Conservation (phyloP, 331 rosid species). For the Telfairia occidentalis region DNA sequence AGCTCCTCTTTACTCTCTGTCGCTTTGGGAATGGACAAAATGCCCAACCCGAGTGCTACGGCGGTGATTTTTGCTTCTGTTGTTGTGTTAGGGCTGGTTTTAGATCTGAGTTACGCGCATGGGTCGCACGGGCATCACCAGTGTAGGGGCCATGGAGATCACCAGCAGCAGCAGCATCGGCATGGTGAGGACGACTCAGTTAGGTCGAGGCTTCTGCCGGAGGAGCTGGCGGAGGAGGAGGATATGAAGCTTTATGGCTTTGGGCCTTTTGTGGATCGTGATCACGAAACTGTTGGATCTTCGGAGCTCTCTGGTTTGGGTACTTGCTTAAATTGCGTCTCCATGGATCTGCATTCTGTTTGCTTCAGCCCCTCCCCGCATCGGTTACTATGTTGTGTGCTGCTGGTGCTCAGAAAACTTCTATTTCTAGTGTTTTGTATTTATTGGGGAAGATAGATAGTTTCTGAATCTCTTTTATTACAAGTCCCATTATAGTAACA, state of each 20-base stretch:
- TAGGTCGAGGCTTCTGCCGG: conserved; percentile 60
- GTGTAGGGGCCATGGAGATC: conserved; percentile 24
- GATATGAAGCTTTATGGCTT: conserved; percentile 76
- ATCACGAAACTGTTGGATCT: conserved; percentile 19
- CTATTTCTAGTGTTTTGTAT: neutral
- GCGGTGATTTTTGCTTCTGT: conserved; percentile 19
- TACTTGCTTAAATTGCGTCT: conserved; percentile 12
- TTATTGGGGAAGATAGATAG: neutral
- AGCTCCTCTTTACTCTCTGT: neutral
- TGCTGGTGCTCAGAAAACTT: neutral
- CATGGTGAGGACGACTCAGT: conserved; percentile 11
- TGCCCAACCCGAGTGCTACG: conserved; percentile 18
- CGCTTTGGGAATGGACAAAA: neutral
- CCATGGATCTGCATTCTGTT: neutral
- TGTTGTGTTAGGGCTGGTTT: conserved; percentile 18
- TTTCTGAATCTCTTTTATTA: neutral
- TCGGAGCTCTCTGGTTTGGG: conserved; percentile 58
- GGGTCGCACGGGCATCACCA: conserved; percentile 18
- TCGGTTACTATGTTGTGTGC: neutral
- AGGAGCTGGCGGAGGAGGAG: conserved; percentile 95
- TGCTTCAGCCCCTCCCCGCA: neutral
- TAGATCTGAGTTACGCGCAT: conserved; percentile 47
- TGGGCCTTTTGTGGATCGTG: conserved; percentile 30
- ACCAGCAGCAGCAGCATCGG: conserved; percentile 14
- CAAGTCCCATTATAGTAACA: neutral